Percentiles rank a stretch among this genome's conserved stretches.
Evolutionary conservation across 2,329 filamentous ascomycete species (phyloP).

Genomic region (Iodosphaeria phyllophila): DNA sequence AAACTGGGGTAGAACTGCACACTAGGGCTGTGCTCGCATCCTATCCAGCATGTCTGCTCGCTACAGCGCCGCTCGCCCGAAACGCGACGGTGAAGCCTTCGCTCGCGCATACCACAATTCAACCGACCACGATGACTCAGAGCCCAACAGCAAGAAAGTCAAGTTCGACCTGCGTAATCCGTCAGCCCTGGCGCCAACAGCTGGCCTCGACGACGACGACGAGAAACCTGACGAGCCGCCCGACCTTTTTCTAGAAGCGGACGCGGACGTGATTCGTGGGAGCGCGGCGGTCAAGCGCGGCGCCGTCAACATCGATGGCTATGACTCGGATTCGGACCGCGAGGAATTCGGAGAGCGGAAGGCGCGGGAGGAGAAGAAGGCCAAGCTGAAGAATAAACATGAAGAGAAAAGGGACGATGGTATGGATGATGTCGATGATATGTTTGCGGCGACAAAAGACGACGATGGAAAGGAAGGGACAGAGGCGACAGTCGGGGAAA

Average conservation of each 20-base stretch:
- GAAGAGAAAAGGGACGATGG: no score
- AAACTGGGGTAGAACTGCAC: no score
- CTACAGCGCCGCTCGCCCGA: constrained; percentile 54
- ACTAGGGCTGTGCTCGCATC: no score
- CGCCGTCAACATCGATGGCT: constrained; percentile 90
- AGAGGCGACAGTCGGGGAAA: constrained; percentile 29
- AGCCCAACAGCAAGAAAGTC: constrained; percentile 49
- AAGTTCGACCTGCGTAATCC: constrained; percentile 93
- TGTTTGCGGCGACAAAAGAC: constrained; percentile 61
- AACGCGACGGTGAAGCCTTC: constrained; percentile 67
- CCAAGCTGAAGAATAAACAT: constrained; percentile 20
- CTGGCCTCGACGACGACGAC: constrained; percentile 32
- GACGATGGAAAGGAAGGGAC: constrained; percentile 34
- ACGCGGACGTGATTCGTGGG: constrained; percentile 84
- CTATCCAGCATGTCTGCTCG: constrained; percentile 29
- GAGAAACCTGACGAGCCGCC: no score
- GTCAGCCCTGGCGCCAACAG: constrained; percentile 73
- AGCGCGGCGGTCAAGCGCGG: constrained; percentile 67
- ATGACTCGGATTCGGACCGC: constrained; percentile 84
- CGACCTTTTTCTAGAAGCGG: constrained; percentile 64
- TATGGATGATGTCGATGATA: constrained; percentile 65
- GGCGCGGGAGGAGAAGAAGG: constrained; percentile 8
- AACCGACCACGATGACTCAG: constrained; percentile 44
- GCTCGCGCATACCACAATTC: constrained; percentile 53
- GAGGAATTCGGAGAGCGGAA: constrained; percentile 31